phyloP scores from a whole-genome alignment of 768 basidiomycete species.

The Suillus weaverae region DNA sequence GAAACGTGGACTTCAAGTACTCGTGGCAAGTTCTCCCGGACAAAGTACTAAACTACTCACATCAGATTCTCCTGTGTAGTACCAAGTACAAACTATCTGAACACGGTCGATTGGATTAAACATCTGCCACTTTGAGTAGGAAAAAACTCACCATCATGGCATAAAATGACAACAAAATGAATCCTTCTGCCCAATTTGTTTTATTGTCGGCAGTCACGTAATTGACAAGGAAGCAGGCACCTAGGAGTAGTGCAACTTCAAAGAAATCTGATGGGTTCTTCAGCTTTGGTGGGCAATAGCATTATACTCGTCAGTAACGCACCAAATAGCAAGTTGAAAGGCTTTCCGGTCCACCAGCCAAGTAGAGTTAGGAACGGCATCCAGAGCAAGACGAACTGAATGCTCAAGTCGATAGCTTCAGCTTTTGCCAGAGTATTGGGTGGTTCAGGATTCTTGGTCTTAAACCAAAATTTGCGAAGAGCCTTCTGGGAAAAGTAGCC shows the following conservation, averaged over 20 bases:
- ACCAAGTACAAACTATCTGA: conserved; percentile 68
- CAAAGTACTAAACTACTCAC: conserved; percentile 46
- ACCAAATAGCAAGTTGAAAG: conserved; percentile 71
- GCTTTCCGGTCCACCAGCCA: conserved; percentile 64
- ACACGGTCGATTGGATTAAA: neutral
- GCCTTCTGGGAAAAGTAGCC: conserved; percentile 43
- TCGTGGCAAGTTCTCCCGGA: conserved; percentile 24
- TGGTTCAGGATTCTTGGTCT: conserved; percentile 33
- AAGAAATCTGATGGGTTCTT: conserved; percentile 52
- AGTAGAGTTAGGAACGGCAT: conserved; percentile 70
- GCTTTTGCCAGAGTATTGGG: conserved; percentile 64
- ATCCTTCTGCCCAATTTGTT: conserved; percentile 79
- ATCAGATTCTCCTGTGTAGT: conserved; percentile 58
- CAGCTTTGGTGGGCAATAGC: neutral
- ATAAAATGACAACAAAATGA: conserved; percentile 66
- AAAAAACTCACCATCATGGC: conserved; percentile 53
- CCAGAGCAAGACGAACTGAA: conserved; percentile 80
- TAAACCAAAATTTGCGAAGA: neutral
- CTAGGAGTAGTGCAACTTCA: conserved; percentile 64
- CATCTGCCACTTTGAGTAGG: neutral
- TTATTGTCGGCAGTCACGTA: conserved; percentile 78
- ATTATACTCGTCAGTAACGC: conserved; percentile 14
- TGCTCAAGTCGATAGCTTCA: conserved; percentile 72
- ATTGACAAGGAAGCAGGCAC: conserved; percentile 74
- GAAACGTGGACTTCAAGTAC: conserved; percentile 15